Percentiles rank a stretch among this genome's conserved stretches.
These are phyloP conservation scores for Termitomyces sp. DNA, from an alignment of 768 basidiomycete genomes.

Conservation along the genomic window DNA sequence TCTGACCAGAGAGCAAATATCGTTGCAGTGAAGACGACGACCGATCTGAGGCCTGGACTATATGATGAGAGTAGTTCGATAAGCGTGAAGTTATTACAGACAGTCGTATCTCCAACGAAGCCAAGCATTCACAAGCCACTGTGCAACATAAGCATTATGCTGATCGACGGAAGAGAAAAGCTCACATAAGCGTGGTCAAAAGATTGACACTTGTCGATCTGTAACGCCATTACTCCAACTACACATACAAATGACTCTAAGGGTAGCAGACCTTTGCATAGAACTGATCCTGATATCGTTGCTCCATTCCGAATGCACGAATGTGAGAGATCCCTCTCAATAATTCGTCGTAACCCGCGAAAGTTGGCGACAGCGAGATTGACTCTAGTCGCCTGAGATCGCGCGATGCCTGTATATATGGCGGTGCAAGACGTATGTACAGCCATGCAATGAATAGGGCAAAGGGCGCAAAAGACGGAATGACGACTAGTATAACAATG, in stretches of 20 bases:
- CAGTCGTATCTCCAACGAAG: constrained; percentile 74
- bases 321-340: constrained; percentile 64
- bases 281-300: constrained; percentile 60
- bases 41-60: constrained; percentile 56
- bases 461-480: constrained; percentile 64
- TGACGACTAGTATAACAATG: constrained; percentile 56
- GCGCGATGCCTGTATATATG: constrained; percentile 58
- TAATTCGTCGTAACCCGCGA: constrained; percentile 72
- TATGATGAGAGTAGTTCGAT: not conserved
- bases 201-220: constrained; percentile 66
- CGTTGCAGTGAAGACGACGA: constrained; percentile 68
- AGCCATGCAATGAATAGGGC: constrained; percentile 68
- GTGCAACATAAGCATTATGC: not conserved
- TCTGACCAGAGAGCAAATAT: constrained; percentile 61
- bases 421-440: constrained; percentile 60
- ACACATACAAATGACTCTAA: constrained; percentile 15
- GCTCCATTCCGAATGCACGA: constrained; percentile 71
- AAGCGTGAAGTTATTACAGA: constrained; percentile 24
- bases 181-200: constrained; percentile 71
- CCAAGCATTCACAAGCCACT: constrained; percentile 73
- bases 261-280: constrained; percentile 44
- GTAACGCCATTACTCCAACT: constrained; percentile 29
- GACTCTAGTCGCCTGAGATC: constrained; percentile 69
- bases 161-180: constrained; percentile 20
- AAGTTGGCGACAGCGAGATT: constrained; percentile 65